Evolutionary conservation across 2,329 filamentous ascomycete genomes (phyloP), one percentile per base, ranked within the genome.

Genomic region (Camptophora hylomeconis): DNA sequence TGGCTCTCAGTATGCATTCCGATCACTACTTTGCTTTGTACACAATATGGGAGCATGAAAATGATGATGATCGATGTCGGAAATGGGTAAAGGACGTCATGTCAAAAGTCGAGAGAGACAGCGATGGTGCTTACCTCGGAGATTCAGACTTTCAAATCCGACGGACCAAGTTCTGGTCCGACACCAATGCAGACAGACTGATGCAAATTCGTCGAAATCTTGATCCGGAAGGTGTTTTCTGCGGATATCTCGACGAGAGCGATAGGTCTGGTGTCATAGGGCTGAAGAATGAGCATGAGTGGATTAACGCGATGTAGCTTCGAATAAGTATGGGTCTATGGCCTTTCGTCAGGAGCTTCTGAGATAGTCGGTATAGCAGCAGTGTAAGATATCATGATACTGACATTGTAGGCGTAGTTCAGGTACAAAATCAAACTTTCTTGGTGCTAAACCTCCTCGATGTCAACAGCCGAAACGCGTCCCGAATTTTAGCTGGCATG

Each of bases 11-110:
- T 16, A 58, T 69, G 58, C 65, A 69, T 31, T 57, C 56, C 0
- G 67, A 71, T 38, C 65, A 71, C 43, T 71, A 71, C 45, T 62
- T 71, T 41, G 63, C 66, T 2, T 30, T 65, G 3, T 71, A 70
- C 38, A 53, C 60, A 0, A 48, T 67, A 2, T 70, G 63, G 58
- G 58, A 66, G 26, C 47, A 63, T 14, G 49, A 45, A 11, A 35
- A 42, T 2, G 63, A 69, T 20, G 66, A 69, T 35, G 44, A 41
- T 0, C 36, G 39, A n/a, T 64, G 58, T 41, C 46, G 48, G 17
- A 36, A 22, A 2, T 71, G 66, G 66, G 53, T 65, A 1, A 42
- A 43, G n/a, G 37, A 51, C 14, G 41, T 58, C 1, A 60, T 66
- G 49, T 37, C 30, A 16, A 30, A 42, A 5, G 48, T 65, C 2